Percentiles rank a stretch among this genome's conserved stretches.
phyloP scores from a whole-genome alignment of 257 asterid genomes.

The Gentiana macrophylla region DNA sequence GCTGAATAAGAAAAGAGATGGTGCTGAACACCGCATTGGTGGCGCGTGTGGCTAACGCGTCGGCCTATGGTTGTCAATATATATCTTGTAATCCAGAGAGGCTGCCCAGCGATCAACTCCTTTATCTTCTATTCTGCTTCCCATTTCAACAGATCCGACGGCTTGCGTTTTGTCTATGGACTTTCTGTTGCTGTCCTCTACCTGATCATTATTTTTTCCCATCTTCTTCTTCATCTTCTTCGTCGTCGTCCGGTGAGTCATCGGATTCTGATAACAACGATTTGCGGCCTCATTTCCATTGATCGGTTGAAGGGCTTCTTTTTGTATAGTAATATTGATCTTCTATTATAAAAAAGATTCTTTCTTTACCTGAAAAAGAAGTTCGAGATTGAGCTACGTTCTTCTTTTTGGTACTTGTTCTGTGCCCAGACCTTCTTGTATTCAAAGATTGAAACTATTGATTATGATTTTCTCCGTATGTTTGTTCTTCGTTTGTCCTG shows the following conservation, averaged over 20 bases:
- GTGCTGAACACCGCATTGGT: constrained; percentile 57
- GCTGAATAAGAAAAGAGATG: constrained; percentile 19
- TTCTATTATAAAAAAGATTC: too few species aligned
- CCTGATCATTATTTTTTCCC: constrained; percentile 10
- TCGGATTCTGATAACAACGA: constrained; percentile 24
- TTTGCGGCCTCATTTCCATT: constrained; percentile 34
- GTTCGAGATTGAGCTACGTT: too few species aligned
- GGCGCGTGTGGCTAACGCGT: constrained; percentile 52
- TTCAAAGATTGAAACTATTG: too few species aligned
- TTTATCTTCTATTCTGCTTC: constrained; percentile 61
- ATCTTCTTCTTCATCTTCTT: constrained; percentile 18
- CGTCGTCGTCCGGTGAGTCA: constrained; percentile 8
- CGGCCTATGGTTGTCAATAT: constrained; percentile 68
- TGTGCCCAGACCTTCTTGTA: too few species aligned
- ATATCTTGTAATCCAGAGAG: constrained; percentile 74
- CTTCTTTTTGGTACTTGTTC: too few species aligned
- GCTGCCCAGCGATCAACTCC: constrained; percentile 56
- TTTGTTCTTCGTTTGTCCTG: too few species aligned
- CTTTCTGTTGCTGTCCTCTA: constrained; percentile 55
- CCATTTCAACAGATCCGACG: constrained; percentile 74
- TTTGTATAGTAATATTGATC: not conserved
- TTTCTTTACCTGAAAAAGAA: too few species aligned
- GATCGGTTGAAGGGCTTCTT: not conserved
- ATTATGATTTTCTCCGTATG: too few species aligned
- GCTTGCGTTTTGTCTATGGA: constrained; percentile 56